These are phyloP conservation scores for Heterotrichella gracilis DNA, from an alignment of 352 stramenopile genomes.

Conservation along the genomic window DNA sequence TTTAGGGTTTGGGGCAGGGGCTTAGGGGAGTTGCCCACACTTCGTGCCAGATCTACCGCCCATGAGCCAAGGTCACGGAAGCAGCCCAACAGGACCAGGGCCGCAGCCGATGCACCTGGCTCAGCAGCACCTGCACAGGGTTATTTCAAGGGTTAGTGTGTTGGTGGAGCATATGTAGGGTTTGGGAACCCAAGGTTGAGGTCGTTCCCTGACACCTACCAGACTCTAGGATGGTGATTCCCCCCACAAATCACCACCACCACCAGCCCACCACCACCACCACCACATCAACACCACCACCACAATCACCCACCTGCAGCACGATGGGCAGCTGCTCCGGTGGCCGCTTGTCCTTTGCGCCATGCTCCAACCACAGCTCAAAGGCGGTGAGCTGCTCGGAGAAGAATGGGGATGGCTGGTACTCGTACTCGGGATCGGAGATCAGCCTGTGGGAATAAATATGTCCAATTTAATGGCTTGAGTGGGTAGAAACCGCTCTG, in stretches of 20 bases:
- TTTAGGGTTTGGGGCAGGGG: constrained; percentile 9
- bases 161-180: no score
- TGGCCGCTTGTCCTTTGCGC: constrained; percentile 33
- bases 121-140: no score
- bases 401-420: constrained; percentile 71
- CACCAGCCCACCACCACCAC: no score
- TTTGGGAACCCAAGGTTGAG: no score
- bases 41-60: constrained; percentile 27
- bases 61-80: constrained; percentile 65
- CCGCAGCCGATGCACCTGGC: constrained; percentile 69
- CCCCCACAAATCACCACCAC: no score
- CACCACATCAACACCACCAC: no score
- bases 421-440: background rate
- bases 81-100: constrained; percentile 58
- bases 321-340: constrained; percentile 88
- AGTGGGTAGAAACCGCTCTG: no score
- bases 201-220: no score
- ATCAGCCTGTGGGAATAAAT: no score
- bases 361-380: constrained; percentile 78
- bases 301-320: constrained; percentile 37
- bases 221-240: no score
- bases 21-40: background rate
- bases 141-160: no score
- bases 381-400: constrained; percentile 88
- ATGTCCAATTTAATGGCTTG: no score